phyloP scores from a whole-genome alignment of 257 asterid species.

The Euphrasia confusa region DNA sequence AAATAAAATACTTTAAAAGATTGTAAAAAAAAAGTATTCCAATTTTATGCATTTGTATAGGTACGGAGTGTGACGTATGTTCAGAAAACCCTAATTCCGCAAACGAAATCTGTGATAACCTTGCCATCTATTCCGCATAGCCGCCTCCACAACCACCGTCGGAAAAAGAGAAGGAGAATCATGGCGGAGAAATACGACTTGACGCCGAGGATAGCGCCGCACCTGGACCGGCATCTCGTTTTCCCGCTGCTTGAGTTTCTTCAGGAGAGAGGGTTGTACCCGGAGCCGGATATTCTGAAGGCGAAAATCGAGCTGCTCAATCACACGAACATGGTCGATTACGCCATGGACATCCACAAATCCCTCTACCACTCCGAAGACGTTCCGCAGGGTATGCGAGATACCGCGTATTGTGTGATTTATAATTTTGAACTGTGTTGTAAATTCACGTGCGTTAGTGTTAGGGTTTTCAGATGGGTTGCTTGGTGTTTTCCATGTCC shows the following conservation, averaged over 20 bases:
- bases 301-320: slow-evolving; percentile 83
- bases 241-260: slow-evolving; percentile 85
- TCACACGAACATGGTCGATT: slow-evolving; percentile 94
- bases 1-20: too few species aligned
- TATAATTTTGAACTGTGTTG: not conserved
- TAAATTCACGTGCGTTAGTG: too few species aligned
- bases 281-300: slow-evolving; percentile 69
- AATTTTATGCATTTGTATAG: too few species aligned
- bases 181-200: too few species aligned
- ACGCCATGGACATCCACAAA: slow-evolving; percentile 94
- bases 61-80: too few species aligned
- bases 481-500: not conserved
- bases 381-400: slow-evolving; percentile 69
- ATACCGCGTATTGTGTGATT: not conserved
- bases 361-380: slow-evolving; percentile 85
- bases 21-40: too few species aligned
- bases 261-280: slow-evolving; percentile 68
- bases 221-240: slow-evolving; percentile 81
- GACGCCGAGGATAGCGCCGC: too few species aligned
- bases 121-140: too few species aligned
- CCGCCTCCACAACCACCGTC: too few species aligned
- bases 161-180: too few species aligned
- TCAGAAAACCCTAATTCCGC: too few species aligned
- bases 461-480: not conserved
- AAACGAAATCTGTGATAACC: too few species aligned